These are phyloP conservation scores for Metschnikowia lachancei DNA, from an alignment of 805 yeast genomes.

Conservation along the genomic window DNA sequence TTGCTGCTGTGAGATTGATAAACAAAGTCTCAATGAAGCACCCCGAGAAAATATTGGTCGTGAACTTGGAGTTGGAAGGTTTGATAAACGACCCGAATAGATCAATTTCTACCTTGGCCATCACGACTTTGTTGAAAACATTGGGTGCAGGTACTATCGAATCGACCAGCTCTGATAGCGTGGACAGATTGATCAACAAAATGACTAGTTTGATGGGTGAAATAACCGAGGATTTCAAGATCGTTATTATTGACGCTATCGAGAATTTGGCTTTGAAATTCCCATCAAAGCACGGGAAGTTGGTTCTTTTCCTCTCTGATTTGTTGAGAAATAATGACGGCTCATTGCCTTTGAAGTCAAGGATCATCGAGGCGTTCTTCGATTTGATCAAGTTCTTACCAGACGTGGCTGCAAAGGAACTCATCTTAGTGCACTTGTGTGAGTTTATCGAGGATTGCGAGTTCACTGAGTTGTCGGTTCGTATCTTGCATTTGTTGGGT, in stretches of 20 bases:
- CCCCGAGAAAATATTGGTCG: constrained; percentile 74
- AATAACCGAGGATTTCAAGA: constrained; percentile 92
- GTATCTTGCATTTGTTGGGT: constrained; percentile 88
- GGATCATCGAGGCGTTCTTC: constrained; percentile 88
- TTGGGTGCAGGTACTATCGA: constrained; percentile 66
- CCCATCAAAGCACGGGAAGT: constrained; percentile 83
- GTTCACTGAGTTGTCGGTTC: constrained; percentile 87
- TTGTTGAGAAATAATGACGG: constrained; percentile 91
- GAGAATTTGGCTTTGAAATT: constrained; percentile 88
- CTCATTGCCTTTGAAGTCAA: constrained; percentile 76
- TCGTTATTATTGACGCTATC: constrained; percentile 92
- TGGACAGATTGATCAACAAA: constrained; percentile 83
- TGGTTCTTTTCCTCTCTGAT: constrained; percentile 78
- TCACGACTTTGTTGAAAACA: constrained; percentile 91
- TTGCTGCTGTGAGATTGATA: constrained; percentile 88
- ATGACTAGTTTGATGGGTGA: constrained; percentile 88
- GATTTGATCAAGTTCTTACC: constrained; percentile 89
- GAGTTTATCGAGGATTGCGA: constrained; percentile 99
- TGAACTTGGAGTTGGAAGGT: constrained; percentile 82
- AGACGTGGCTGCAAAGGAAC: constrained; percentile 62
- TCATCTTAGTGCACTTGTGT: constrained; percentile 83
- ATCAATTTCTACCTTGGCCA: constrained; percentile 93
- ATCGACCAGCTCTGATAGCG: constrained; percentile 51
- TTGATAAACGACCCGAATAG: constrained; percentile 86
- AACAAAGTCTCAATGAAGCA: constrained; percentile 78